Evolutionary conservation across 129 eudicot genomes (phyloP), one percentile per base, ranked within the genome.

Genomic region (Artemisia tridentata): DNA sequence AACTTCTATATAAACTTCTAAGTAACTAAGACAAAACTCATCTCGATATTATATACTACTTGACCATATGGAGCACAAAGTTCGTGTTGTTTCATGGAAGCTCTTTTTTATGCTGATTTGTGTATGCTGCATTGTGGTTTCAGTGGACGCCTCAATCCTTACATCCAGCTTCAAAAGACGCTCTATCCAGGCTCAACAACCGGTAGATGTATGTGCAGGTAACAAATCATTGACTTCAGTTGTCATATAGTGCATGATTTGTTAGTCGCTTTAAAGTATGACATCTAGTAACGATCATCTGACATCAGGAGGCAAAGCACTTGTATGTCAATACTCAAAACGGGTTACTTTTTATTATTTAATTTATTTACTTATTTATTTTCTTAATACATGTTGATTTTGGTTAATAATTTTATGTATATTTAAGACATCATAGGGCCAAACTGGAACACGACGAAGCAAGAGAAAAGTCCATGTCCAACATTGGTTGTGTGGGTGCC

Each of bases 401-500:
- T 71, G 19, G n/a, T 43, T 7, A 41, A 7, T 57, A 13, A 58
- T 58, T 23, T 23, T 23, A 27, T 58, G 47, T 25, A 25, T 43
- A 23, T 20, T 13, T 21, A 46, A 72, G 76, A 27, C 59, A 72
- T 72, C 7, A 8, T 47, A 43, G 68, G 76, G 47, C 19, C 60
- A 11, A 27, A 47, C 0, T 25, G 68, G 76, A 60, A 43, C 15
- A 38, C 3, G 7, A 49, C 1, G 2, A 72, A 72, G 48, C 3
- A 60, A 16, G 27, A 3, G 6, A 48, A 59, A 21, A 48, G 76
- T 60, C 58, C 58, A 47, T 72, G 76, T 27, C 59, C 48, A 59
- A 57, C 57, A 20, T 45, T 71, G 14, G 41, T 6, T 57, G 67
- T 56, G 15, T 71, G 75, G 75, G 75, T 71, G 54, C 67, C 75